phyloP scores from a whole-genome alignment of 1,139 yeast species.

The Saccharomycopsis crataegensis region DNA sequence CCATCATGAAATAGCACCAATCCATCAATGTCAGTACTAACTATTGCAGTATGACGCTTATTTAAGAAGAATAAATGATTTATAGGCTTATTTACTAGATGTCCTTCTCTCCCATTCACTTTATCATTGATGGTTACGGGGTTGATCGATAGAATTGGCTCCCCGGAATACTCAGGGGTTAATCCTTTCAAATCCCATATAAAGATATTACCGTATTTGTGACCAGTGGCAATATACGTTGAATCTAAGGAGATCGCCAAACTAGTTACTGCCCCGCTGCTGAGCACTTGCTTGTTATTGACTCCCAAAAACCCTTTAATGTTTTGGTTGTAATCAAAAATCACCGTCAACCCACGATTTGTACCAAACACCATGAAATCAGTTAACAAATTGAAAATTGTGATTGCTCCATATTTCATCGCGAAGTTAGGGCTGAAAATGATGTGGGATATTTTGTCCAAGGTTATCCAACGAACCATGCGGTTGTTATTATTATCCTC shows the following conservation, averaged over 20 bases:
- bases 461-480: constrained; percentile 35
- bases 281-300: constrained; percentile 24
- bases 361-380: constrained; percentile 59
- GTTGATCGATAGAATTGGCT: constrained; percentile 27
- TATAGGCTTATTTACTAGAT: constrained; percentile 40
- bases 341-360: constrained; percentile 45
- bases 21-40: constrained; percentile 57
- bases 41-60: constrained; percentile 46
- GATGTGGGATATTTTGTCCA: constrained; percentile 34
- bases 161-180: constrained; percentile 7
- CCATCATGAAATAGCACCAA: constrained; percentile 54
- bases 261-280: constrained; percentile 38
- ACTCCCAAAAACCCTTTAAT: constrained; percentile 36
- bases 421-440: constrained; percentile 33
- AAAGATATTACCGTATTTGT: constrained; percentile 37
- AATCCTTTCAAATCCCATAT: constrained; percentile 38
- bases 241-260: constrained; percentile 46
- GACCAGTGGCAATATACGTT: constrained; percentile 41
- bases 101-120: constrained; percentile 41
- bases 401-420: constrained; percentile 39
- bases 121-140: constrained; percentile 31
- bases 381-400: constrained; percentile 41
- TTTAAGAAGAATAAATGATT: constrained; percentile 48
- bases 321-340: constrained; percentile 59
- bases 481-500: background rate